Base-by-base conservation (phyloP, 345 rosid genomes). In the Salix viminalis region DNA sequence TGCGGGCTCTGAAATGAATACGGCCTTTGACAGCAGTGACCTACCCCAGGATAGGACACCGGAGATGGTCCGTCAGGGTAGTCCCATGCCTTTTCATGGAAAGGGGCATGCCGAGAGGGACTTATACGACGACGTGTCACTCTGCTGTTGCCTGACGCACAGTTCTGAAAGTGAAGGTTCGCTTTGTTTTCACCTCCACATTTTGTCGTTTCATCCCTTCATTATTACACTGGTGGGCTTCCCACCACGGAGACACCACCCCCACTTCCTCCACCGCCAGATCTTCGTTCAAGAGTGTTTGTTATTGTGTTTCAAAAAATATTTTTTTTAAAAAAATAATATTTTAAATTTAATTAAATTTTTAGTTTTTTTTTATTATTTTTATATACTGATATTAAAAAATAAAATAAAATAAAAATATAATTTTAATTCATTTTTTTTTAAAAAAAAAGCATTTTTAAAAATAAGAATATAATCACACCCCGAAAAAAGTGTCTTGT, bases 1-100 rank as follows among this genome's bases (percentile, higher is more conserved):
- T 46, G 52, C 18, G 1, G 52, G 18, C 19, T 52, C 58, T 52
- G 58, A 2, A 18, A 52, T 52, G n/a, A 52, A 6, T 21, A 52
- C 19, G 58, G 58, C n/a, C 23, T 52, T 19, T 12, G 1, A 15
- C 18, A 14, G 18, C 18, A 36, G 3, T 37, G 73, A 68, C 77
- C 71, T 72, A 13, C 74, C 80, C 76, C 46, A n/a, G 26, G 32
- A 64, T 23, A 64, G 50, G 78, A 77, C 80, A 77, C 69, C 2
- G 9, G 11, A 18, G 70, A 56, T 18, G 67, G 71, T 16, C 56
- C n/a, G 65, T 1, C 60, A 21, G 7, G 1, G 1, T 44, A 32
- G 10, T 4, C 76, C 61, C 16, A n/a, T 26, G 0, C 60, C 73
- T 80, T 79, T 82, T 76, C 75, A 39, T 41, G 44, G 36, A 80